These are phyloP conservation scores for Tylopilus felleus DNA, from an alignment of 768 basidiomycete species.

Conservation along the genomic window DNA sequence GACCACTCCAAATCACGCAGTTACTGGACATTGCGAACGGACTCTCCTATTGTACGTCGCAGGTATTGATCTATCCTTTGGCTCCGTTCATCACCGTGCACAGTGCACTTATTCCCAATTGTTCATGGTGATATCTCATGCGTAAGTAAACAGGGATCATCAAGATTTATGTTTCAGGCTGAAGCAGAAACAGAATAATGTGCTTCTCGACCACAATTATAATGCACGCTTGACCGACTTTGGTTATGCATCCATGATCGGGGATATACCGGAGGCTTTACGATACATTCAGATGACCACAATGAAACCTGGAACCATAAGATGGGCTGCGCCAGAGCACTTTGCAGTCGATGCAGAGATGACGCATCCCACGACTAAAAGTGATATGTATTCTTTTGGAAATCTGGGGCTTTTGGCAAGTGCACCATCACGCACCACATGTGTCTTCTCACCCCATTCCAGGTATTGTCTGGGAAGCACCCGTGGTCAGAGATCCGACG, in stretches of 20 bases:
- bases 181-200: not conserved
- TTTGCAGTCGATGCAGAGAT: slow-evolving; percentile 16
- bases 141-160: not conserved
- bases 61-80: too few species aligned
- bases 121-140: not conserved
- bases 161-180: not conserved
- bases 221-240: not conserved
- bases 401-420: slow-evolving; percentile 29
- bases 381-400: not conserved
- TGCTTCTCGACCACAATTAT: not conserved
- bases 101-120: slow-evolving; percentile 11
- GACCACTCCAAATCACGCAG: not conserved
- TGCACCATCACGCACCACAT: not conserved
- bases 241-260: too few species aligned
- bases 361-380: not conserved
- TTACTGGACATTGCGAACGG: not conserved
- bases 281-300: slow-evolving; percentile 17
- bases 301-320: slow-evolving; percentile 34
- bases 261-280: too few species aligned
- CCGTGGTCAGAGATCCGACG: not conserved
- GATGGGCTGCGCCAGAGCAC: slow-evolving; percentile 41
- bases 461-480: slow-evolving; percentile 19
- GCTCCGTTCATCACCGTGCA: not conserved
- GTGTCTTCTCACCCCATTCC: not conserved
- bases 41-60: too few species aligned